phyloP scores from a whole-genome alignment of 306 rosid genomes.

The Luffa acutangula region DNA sequence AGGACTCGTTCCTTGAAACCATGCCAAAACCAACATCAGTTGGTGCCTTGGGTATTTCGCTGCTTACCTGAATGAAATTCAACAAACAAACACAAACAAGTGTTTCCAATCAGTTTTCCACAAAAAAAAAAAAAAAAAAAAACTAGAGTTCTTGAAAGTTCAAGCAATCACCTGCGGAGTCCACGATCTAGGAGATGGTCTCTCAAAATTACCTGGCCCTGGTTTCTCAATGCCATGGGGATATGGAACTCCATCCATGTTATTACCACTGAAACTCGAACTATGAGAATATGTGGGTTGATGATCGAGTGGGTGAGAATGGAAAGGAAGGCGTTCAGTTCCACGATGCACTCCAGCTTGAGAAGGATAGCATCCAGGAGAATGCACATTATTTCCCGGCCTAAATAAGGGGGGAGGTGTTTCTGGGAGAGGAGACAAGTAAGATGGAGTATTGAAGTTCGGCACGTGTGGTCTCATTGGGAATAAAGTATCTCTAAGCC shows the following conservation, averaged over 20 bases:
- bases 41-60: slow-evolving; percentile 41
- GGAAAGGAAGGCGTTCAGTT: slow-evolving; percentile 43
- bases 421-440: slow-evolving; percentile 48
- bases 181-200: slow-evolving; percentile 71
- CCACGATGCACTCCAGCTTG: slow-evolving; percentile 55
- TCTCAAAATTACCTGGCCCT: slow-evolving; percentile 39
- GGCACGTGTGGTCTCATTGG: slow-evolving; percentile 48
- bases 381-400: slow-evolving; percentile 50
- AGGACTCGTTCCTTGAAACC: slow-evolving; percentile 41
- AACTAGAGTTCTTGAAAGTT: slow-evolving; percentile 1
- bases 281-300: slow-evolving; percentile 45
- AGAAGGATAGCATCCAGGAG: slow-evolving; percentile 55
- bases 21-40: slow-evolving; percentile 34
- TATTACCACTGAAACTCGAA: slow-evolving; percentile 33
- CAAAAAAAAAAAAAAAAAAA: neutral
- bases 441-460: slow-evolving; percentile 44
- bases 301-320: slow-evolving; percentile 45
- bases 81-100: neutral
- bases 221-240: slow-evolving; percentile 40
- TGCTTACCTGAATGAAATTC: slow-evolving; percentile 40
- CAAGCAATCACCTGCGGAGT: slow-evolving; percentile 27
- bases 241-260: slow-evolving; percentile 55
- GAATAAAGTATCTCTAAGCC: slow-evolving; percentile 71
- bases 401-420: slow-evolving; percentile 60
- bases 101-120: neutral